Conservation (phyloP, 2,329 filamentous ascomycete species). For the Penicillium sp. region DNA sequence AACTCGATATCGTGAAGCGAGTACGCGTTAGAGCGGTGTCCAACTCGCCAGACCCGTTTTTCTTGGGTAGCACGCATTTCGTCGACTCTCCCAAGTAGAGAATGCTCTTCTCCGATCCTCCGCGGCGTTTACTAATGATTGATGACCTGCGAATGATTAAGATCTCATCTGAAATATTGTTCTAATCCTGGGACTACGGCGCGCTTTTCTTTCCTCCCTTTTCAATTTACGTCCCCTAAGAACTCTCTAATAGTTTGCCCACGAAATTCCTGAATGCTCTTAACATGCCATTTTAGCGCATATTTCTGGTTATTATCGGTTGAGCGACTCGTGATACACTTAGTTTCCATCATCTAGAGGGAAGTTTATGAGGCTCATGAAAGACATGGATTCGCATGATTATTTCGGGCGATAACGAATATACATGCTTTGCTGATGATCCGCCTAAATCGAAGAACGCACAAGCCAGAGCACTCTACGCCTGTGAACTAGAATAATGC, state of each 20-base stretch:
- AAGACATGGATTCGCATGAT: conserved; percentile 11
- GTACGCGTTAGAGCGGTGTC: conserved; percentile 38
- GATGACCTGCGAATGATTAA: conserved; percentile 5
- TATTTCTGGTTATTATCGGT: background rate
- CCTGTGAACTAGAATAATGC: background rate
- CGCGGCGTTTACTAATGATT: conserved; percentile 15
- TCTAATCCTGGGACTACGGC: background rate
- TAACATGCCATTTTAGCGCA: background rate
- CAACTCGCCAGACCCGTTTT: conserved; percentile 24
- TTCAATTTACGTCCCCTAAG: background rate
- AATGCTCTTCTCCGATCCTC: background rate
- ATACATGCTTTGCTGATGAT: background rate
- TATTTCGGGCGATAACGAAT: background rate
- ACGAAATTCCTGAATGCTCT: background rate
- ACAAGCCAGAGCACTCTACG: background rate
- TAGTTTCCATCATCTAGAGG: conserved; percentile 6
- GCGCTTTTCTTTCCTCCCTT: background rate
- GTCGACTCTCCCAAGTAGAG: background rate
- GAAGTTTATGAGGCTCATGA: conserved; percentile 2
- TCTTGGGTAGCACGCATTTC: conserved; percentile 1
- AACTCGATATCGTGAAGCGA: conserved; percentile 47
- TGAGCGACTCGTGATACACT: conserved; percentile 3
- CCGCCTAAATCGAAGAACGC: background rate
- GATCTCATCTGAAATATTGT: background rate
- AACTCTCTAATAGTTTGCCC: background rate